Evolutionary conservation across 441 rosid genomes (phyloP).

Genomic region (Populus trichocarpa): DNA sequence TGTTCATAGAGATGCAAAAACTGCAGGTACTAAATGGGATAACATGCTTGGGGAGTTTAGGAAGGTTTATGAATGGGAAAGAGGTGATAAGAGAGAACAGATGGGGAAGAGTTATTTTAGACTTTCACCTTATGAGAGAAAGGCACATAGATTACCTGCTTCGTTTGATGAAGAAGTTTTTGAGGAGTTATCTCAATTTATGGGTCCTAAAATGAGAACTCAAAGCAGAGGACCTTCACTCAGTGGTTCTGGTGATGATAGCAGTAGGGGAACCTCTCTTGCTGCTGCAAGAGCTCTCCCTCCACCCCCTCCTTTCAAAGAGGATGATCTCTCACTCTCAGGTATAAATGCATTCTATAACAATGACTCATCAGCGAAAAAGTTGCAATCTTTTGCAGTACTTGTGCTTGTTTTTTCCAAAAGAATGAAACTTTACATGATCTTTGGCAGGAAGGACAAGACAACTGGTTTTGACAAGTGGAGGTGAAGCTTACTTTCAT

Average conservation of each 20-base stretch:
- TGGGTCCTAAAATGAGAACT: constrained; percentile 77
- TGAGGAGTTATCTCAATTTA: constrained; percentile 83
- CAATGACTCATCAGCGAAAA: neutral
- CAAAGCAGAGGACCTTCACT: constrained; percentile 34
- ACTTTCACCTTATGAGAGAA: constrained; percentile 87
- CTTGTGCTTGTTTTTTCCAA: constrained; percentile 9
- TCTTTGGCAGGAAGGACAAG: constrained; percentile 50
- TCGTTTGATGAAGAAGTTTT: constrained; percentile 95
- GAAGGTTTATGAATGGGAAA: constrained; percentile 94
- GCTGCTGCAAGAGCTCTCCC: constrained; percentile 41
- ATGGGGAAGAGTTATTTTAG: constrained; percentile 88
- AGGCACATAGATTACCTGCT: constrained; percentile 77
- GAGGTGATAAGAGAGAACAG: constrained; percentile 65
- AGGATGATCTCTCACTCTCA: constrained; percentile 44
- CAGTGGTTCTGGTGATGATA: constrained; percentile 29
- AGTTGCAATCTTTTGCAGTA: neutral
- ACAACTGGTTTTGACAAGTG: constrained; percentile 43
- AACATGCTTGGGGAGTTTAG: constrained; percentile 97
- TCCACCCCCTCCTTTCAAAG: constrained; percentile 58
- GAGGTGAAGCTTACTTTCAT: constrained; percentile 39
- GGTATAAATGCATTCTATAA: constrained; percentile 17
- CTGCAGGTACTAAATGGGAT: constrained; percentile 99
- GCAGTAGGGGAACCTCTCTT: constrained; percentile 13
- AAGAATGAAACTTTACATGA: neutral
- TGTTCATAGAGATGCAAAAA: constrained; percentile 81